Conservation (phyloP, 176 grass and related monocot species). For the Calamus simplicifolius region DNA sequence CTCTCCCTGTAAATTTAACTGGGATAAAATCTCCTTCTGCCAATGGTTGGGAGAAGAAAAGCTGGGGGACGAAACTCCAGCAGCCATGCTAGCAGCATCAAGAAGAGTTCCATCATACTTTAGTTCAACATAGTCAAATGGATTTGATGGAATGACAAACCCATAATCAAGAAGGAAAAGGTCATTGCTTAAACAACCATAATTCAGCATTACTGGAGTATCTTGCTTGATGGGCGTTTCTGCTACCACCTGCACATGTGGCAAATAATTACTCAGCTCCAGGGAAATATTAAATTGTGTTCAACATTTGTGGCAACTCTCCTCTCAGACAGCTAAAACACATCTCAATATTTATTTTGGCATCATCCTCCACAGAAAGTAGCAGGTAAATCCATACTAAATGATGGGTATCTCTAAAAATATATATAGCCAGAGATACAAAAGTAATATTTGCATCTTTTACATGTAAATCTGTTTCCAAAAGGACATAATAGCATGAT, state of each 20-base stretch:
- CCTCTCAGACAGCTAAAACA: too few species aligned
- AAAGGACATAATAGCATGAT: too few species aligned
- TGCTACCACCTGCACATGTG: slow-evolving; percentile 55
- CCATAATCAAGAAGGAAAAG: slow-evolving; percentile 94
- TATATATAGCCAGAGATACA: too few species aligned
- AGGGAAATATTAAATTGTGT: too few species aligned
- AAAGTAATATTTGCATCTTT: too few species aligned
- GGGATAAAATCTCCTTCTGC: slow-evolving; percentile 64
- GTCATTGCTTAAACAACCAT: slow-evolving; percentile 87
- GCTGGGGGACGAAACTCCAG: slow-evolving; percentile 63
- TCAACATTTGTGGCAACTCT: too few species aligned
- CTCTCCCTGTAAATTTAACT: slow-evolving; percentile 68
- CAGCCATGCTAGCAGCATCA: slow-evolving; percentile 84
- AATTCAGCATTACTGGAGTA: slow-evolving; percentile 62
- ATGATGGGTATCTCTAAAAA: too few species aligned
- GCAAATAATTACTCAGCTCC: not conserved
- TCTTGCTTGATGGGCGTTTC: slow-evolving; percentile 54
- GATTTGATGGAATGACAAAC: slow-evolving; percentile 79
- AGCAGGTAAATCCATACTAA: too few species aligned
- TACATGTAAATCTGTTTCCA: too few species aligned
- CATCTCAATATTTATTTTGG: too few species aligned
- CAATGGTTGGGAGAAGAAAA: slow-evolving; percentile 72
- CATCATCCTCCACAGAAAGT: too few species aligned
- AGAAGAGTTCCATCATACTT: slow-evolving; percentile 84
- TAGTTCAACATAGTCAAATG: slow-evolving; percentile 70